Conservation (phyloP, 164 flowering plant species). For the Aristolochia fimbriata region DNA sequence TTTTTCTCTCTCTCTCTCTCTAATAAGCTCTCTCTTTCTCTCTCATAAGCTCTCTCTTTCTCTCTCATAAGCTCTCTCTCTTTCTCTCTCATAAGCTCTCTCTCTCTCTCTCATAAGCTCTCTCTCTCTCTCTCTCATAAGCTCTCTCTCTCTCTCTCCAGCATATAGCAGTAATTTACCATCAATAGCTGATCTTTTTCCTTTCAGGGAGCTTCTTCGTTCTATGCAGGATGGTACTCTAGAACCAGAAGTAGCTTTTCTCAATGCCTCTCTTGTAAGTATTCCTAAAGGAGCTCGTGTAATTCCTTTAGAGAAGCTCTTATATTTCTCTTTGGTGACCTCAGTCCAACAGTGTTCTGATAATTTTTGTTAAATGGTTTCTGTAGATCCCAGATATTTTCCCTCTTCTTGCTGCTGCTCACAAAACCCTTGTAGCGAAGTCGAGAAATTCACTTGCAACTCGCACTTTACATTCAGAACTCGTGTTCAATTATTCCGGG, state of each 20-base stretch:
- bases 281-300: neutral
- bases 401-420: conserved; percentile 90
- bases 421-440: conserved; percentile 74
- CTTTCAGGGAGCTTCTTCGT: conserved; percentile 66
- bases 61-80: conserved; percentile 16
- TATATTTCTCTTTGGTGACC: neutral
- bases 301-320: conserved; percentile 1
- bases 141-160: conserved; percentile 12
- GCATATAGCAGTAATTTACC: too few species aligned
- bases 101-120: conserved; percentile 16
- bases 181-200: neutral
- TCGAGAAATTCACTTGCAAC: conserved; percentile 69
- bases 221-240: conserved; percentile 72
- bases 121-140: conserved; percentile 16
- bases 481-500: conserved; percentile 86
- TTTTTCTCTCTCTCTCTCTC: conserved; percentile 15
- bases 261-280: conserved; percentile 78
- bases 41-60: conserved; percentile 14
- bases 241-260: conserved; percentile 76
- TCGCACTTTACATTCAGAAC: conserved; percentile 86
- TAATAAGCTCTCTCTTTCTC: conserved; percentile 15
- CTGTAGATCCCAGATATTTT: conserved; percentile 80
- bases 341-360: neutral
- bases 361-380: neutral
- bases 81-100: conserved; percentile 15